Base-by-base conservation (phyloP, 495 filamentous ascomycete genomes). In the Penicillium samsonianum region DNA sequence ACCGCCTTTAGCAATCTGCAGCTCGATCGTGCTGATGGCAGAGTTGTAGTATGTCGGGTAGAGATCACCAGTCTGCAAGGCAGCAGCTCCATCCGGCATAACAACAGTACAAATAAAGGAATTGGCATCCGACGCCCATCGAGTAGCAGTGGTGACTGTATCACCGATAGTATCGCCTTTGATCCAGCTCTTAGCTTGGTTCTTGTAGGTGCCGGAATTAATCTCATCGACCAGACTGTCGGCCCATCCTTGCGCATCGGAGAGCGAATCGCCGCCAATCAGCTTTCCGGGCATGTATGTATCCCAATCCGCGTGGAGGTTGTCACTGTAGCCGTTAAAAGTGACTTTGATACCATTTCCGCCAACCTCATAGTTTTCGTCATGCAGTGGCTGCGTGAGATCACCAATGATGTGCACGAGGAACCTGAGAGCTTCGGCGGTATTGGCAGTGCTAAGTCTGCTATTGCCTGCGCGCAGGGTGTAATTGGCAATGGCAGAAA, bases 1-100 rank as follows among this genome's bases (percentile, higher is more conserved):
- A 11, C 89, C 89, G 10, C 84, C 89, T 65, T 84, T 87, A 3
- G 88, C 90, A 63, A 96, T 80, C 70, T 90, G 84, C 59, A 84
- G 58, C 74, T 93, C 84, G 40, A 94, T 81, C 72, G 14, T 85
- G 82, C 17, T 74, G 75, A 44, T 87, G 73, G 64, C 85, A 88
- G 73, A 71, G 47, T 84, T 69, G 31, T 85, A 73, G 42, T 78
- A 77, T 16, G 61, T 60, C 6, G 77, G 52, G 38, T 81, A 82
- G 48, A 75, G 73, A 42, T 72, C 64, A 3, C 64, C 66, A 4
- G 44, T 62, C 43, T 64, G 37, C 40, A 68, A 45, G 12, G 66
- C 66, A 26, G 61, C 58, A 16, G 60, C 55, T 37, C 66, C 66
- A 40, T 64, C 28, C 1, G 66, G 66, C 59, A 86, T 74, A 14